Evolutionary conservation across 2,329 filamentous ascomycete species (phyloP).

Genomic region (Karstenula rhodostoma): DNA sequence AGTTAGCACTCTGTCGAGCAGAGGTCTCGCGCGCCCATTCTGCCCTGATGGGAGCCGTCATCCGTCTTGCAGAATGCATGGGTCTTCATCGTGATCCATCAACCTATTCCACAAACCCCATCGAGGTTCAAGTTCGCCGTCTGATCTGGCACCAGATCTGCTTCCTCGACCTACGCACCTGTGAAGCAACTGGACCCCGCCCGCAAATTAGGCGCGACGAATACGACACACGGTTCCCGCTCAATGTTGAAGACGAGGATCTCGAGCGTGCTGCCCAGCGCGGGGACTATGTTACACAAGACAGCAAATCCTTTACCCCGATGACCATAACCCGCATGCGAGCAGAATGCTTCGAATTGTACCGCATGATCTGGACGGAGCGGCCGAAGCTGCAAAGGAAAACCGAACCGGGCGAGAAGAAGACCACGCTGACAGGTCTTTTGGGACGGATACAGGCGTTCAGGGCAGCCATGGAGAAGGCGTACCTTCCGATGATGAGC

Average conservation of each 20-base stretch:
- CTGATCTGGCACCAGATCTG: slow-evolving; percentile 81
- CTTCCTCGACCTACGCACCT: slow-evolving; percentile 77
- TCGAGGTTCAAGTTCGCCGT: slow-evolving; percentile 76
- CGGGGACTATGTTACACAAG: slow-evolving; percentile 50
- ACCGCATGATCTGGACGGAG: slow-evolving; percentile 74
- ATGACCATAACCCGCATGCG: slow-evolving; percentile 73
- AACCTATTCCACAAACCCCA: slow-evolving; percentile 69
- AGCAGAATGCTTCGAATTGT: slow-evolving; percentile 77
- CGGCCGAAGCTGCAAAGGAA: slow-evolving; percentile 67
- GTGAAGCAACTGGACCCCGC: slow-evolving; percentile 75
- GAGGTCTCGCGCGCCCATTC: slow-evolving; percentile 79
- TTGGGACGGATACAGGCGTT: slow-evolving; percentile 75
- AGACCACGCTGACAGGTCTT: slow-evolving; percentile 62
- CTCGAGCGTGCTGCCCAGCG: slow-evolving; percentile 52
- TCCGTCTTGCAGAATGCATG: slow-evolving; percentile 80
- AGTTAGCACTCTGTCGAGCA: slow-evolving; percentile 71
- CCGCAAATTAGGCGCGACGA: slow-evolving; percentile 77
- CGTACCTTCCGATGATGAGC: slow-evolving; percentile 71
- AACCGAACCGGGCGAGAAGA: slow-evolving; percentile 30
- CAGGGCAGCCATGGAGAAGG: slow-evolving; percentile 68
- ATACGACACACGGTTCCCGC: slow-evolving; percentile 75
- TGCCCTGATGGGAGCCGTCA: slow-evolving; percentile 73
- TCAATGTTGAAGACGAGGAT: slow-evolving; percentile 74
- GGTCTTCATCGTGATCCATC: slow-evolving; percentile 76
- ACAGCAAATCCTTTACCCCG: slow-evolving; percentile 69